Percentiles rank a stretch among this genome's conserved stretches.
phyloP scores from a whole-genome alignment of 2,329 filamentous ascomycete genomes.

The Albophoma yamanashiensis region DNA sequence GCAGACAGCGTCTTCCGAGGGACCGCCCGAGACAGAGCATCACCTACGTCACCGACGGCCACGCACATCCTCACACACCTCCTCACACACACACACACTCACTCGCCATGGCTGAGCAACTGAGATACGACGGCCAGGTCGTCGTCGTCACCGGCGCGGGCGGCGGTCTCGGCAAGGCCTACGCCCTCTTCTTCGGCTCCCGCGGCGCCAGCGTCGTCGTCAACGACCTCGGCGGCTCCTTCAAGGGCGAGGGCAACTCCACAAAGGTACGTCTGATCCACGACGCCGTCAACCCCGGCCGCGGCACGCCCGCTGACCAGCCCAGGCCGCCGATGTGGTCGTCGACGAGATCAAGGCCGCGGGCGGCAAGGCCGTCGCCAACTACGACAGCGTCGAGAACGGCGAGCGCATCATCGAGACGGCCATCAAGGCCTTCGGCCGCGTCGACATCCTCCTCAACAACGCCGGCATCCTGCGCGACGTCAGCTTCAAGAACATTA shows the following conservation, averaged over 20 bases:
- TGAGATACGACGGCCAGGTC: constrained; percentile 77
- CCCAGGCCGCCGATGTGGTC: constrained; percentile 69
- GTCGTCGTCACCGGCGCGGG: constrained; percentile 76
- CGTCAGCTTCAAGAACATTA: constrained; percentile 98
- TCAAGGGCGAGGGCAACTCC: constrained; percentile 84
- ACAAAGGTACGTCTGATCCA: constrained; percentile 60
- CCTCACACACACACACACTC: neutral
- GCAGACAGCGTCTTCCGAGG: neutral
- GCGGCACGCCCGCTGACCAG: neutral
- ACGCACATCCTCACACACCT: constrained; percentile 2
- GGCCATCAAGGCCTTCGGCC: constrained; percentile 69
- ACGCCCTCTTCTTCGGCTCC: constrained; percentile 82
- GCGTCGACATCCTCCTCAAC: constrained; percentile 92
- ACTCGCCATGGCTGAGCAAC: constrained; percentile 48
- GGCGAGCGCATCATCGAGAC: constrained; percentile 92
- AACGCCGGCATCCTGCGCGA: constrained; percentile 95
- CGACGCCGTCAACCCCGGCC: neutral
- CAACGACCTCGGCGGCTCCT: constrained; percentile 87
- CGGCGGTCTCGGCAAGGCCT: constrained; percentile 70
- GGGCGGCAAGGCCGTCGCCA: constrained; percentile 92
- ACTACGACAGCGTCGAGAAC: constrained; percentile 91
- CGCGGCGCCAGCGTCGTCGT: constrained; percentile 92
- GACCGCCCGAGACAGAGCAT: constrained; percentile 1
- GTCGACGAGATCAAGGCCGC: constrained; percentile 75
- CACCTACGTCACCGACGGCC: constrained; percentile 4